These are phyloP conservation scores for Ogataea salicorniae DNA, from an alignment of 805 yeast genomes.

Conservation along the genomic window DNA sequence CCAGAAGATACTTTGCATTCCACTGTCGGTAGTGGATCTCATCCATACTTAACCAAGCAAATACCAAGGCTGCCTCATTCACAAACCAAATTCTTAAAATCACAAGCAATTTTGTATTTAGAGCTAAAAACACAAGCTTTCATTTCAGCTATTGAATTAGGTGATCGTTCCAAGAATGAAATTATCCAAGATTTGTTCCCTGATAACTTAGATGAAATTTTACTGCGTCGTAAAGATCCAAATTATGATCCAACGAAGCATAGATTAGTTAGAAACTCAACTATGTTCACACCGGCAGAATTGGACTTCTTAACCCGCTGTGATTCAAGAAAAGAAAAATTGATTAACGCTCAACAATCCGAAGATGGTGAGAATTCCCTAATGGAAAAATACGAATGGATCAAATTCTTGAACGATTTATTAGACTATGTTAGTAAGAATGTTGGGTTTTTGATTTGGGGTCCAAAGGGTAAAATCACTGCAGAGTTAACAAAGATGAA, in stretches of 20 bases:
- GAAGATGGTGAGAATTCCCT: slow-evolving; percentile 43
- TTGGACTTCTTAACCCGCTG: slow-evolving; percentile 74
- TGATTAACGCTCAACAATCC: slow-evolving; percentile 34
- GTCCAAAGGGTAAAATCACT: slow-evolving; percentile 36
- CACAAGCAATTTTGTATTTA: slow-evolving; percentile 72
- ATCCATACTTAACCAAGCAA: slow-evolving; percentile 5
- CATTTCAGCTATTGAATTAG: slow-evolving; percentile 75
- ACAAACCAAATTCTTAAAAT: slow-evolving; percentile 52
- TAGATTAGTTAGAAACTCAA: slow-evolving; percentile 25
- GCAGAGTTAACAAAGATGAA: slow-evolving; percentile 18
- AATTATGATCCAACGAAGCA: slow-evolving; percentile 20
- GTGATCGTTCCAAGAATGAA: slow-evolving; percentile 56
- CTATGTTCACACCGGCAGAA: slow-evolving; percentile 65
- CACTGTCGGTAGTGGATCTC: slow-evolving; percentile 2
- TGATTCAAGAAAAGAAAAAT: slow-evolving; percentile 58
- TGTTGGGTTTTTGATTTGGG: slow-evolving; percentile 69
- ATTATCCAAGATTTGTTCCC: slow-evolving; percentile 77
- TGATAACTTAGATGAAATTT: slow-evolving; percentile 45
- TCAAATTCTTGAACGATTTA: slow-evolving; percentile 71
- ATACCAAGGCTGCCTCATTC: slow-evolving; percentile 12
- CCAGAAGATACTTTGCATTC: slow-evolving; percentile 17
- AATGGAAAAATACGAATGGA: slow-evolving; percentile 79
- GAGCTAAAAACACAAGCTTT: slow-evolving; percentile 95
- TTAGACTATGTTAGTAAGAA: slow-evolving; percentile 74
- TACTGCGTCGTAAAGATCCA: slow-evolving; percentile 36